Base-by-base conservation (phyloP, 2,329 filamentous ascomycete species). In the Lachnellula subtilissima region DNA sequence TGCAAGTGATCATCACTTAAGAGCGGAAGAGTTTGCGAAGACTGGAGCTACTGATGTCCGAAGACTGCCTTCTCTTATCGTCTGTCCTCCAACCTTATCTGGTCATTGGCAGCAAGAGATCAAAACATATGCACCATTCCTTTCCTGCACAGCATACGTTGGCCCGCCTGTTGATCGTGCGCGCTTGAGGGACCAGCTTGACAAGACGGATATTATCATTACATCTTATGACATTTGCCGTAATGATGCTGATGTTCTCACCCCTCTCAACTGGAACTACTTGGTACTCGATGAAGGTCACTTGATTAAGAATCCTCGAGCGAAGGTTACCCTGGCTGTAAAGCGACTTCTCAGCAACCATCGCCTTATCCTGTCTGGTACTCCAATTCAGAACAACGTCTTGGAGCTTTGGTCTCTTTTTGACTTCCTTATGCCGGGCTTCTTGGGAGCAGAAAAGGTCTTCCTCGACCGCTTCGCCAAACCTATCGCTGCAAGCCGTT, bases 41-140 rank as follows among this genome's bases (percentile, higher is more conserved):
- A 95, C 92, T 0, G 82, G 87, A 48, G 85, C 89, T 28, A 79
- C 84, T 0, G 94, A 99, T 68, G 83, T 84, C 52, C 84, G 91
- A 56, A 86, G 83, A 54, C 76, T 99, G 42, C 92, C 94, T 2
- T 96, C 93, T 12, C 80, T 99, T 53, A 97, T 99, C 60, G 88
- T 99, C 49, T 99, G 94, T 67, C 95, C 94, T 5, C 94, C 94
- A 1, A 97, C 94, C 0, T 79, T 99, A 23, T 97, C 94, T 17
- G 94, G 95, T 8, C 94, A 99, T 73, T 99, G 94, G 94, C 92
- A 97, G 72, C 94, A 99, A 70, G 94, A 99, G 71, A 92, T 99
- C 66, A 91, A 89, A 69, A 87, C 91, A 49, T 99, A 97, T 67
- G 93, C 95, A 1, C 94, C 94, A 0, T 99, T 99, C 81, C 79